phyloP scores from a whole-genome alignment of 495 filamentous ascomycete species.

The Podospora comata region DNA sequence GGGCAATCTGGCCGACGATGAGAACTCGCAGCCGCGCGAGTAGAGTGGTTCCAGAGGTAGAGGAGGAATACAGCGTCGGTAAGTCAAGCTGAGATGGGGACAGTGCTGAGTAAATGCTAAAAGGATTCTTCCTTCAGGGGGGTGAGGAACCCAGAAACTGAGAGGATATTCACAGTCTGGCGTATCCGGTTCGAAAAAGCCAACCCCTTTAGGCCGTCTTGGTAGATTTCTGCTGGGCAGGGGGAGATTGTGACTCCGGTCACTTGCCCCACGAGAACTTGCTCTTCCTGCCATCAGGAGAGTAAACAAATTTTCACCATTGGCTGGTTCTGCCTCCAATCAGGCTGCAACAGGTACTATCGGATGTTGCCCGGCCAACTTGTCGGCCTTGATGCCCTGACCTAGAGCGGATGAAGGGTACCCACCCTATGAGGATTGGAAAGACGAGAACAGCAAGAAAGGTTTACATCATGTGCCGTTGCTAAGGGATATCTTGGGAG shows the following conservation, averaged over 20 bases:
- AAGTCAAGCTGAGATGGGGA: background rate
- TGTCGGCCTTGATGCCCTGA: constrained; percentile 37
- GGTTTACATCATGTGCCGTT: no score
- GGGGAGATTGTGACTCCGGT: background rate
- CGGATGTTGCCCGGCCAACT: constrained; percentile 12
- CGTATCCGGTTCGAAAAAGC: constrained; percentile 72
- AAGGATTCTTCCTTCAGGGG: no score
- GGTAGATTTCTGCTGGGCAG: constrained; percentile 52
- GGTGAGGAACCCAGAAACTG: no score
- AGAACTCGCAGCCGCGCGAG: background rate
- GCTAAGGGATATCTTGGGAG: no score
- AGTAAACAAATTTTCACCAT: constrained; percentile 42
- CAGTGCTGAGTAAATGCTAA: background rate
- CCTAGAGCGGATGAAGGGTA: constrained; percentile 41
- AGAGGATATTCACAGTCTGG: constrained; percentile 37
- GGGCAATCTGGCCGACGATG: background rate
- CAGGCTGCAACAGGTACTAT: constrained; percentile 57
- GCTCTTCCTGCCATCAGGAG: constrained; percentile 20
- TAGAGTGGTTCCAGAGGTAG: background rate
- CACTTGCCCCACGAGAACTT: constrained; percentile 23
- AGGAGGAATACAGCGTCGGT: background rate
- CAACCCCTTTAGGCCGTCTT: constrained; percentile 55
- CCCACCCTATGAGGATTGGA: no score
- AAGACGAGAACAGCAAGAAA: no score
- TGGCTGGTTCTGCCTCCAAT: constrained; percentile 71